Evolutionary conservation across 495 filamentous ascomycete genomes (phyloP).

Genomic region (Penicillium canescens): DNA sequence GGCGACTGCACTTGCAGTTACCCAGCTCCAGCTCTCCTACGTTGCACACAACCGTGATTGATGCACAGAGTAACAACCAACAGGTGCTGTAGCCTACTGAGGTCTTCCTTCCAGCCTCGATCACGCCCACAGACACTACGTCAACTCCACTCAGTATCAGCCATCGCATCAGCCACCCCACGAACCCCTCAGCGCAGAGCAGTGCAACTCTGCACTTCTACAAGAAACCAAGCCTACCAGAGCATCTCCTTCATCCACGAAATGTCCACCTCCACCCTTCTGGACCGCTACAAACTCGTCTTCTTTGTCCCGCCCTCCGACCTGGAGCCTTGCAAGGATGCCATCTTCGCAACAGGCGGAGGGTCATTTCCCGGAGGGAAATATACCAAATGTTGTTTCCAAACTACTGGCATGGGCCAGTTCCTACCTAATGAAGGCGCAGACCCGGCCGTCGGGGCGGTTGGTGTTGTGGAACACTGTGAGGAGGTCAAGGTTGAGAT

Average conservation of each 20-base stretch:
- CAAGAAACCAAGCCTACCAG: background rate
- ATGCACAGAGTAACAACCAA: background rate
- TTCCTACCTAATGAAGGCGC: constrained; percentile 43
- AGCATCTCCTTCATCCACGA: background rate
- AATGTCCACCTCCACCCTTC: constrained; percentile 5
- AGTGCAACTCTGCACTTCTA: background rate
- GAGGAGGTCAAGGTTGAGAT: constrained; percentile 56
- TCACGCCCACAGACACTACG: background rate
- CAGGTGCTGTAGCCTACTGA: background rate
- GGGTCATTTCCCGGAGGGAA: constrained; percentile 45
- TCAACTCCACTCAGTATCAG: background rate
- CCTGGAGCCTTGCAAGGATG: constrained; percentile 45
- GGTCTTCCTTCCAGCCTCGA: background rate
- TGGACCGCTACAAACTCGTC: constrained; percentile 49
- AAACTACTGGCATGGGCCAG: constrained; percentile 39
- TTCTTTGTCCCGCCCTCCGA: constrained; percentile 47
- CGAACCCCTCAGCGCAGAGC: background rate
- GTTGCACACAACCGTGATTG: background rate
- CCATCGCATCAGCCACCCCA: background rate
- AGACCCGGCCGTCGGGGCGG: constrained; percentile 38
- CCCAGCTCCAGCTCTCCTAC: background rate
- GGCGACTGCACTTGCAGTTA: background rate
- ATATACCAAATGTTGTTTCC: constrained; percentile 44
- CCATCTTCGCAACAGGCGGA: constrained; percentile 46
- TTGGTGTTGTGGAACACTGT: constrained; percentile 44